Evolutionary conservation across 2,329 filamentous ascomycete species (phyloP), one percentile per base, ranked within the genome.

Genomic region (Aspergillus fumigatiaffinis): DNA sequence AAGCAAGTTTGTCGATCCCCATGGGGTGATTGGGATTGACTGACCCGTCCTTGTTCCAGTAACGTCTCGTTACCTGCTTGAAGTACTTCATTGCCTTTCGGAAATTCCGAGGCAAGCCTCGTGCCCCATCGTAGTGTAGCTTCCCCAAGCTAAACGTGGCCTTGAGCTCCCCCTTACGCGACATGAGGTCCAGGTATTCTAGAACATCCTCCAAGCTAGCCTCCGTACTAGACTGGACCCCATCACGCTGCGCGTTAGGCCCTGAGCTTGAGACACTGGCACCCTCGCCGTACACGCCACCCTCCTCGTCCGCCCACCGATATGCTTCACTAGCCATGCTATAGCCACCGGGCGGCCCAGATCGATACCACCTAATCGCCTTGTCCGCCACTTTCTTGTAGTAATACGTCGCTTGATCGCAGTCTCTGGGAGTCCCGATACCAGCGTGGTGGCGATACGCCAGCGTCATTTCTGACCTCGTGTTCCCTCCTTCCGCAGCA

Each of bases 351-450:
- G 94, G 93, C 1, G 94, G 93, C 0, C 94, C 95, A 4, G 91
- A 91, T 49, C 91, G 86, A 72, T 91, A 91, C 84, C 91, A 97
- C 8, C 81, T 79, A 58, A 99, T 90, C 8, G 92, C 92, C 77
- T 96, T 96, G 74, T 97, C 91, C 3, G 95, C 94, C 1, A 96
- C 94, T 53, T 84, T 84, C 75, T 94, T 96, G 80, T 99, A 99
- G 77, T 93, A 96, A 68, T 87, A 86, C 51, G 89, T 87, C 1
- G 93, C 90, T 61, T 85, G 82, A 57, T 97, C 91, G 72, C 94
- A 99, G 69, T 89, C 91, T 67, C 91, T 88, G 0, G 91, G 84
- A 3, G 91, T 90, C 5, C 91, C 91, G 60, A 99, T 91, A 3
- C 93, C 94, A 25, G 85, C 84, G 64, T 94, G 87, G 70, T 97